Base-by-base conservation (phyloP, 352 stramenopile species). In the Aphanomyces euteiches region DNA sequence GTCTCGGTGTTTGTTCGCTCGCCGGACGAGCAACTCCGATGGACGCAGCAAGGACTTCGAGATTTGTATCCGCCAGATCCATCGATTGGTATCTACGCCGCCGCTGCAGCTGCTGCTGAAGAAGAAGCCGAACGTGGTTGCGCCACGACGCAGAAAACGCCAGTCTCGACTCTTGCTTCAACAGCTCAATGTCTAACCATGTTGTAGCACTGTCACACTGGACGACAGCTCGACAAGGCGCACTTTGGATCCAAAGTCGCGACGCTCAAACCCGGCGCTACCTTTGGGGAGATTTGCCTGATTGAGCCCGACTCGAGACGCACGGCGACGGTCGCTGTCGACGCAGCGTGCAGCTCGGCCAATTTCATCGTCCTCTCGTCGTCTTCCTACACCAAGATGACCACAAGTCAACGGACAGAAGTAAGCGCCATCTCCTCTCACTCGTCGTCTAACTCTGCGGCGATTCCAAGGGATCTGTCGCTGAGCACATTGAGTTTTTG, bases 351-450 rank as follows among this genome's bases (percentile, higher is more conserved):
- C 7, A 80, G 90, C 76, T 80, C 80, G 67, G 84, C 87, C 43
- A 92, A 90, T 73, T 92, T 94, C 43, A 92, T 94, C 59, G 87
- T 93, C 57, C 84, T 94, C 72, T 88, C 87, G 10, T 84, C 87
- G 5, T 78, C 85, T 8, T 91, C 83, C 36, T 94, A 94, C 68
- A 58, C 92, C 34, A 81, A 86, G 36, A 90, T 94, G 81, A 94
- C 87, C 19, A 82, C 84, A 5, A 91, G 81, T 36, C 84, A 92
- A 72, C 87, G 78, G 4, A 91, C 90, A 48, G 84, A 91, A 64
- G 79, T 85, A 28, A 28, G 2, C 28, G 58, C 7, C 37, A n/a
- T 45, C 3, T 63, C 36, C 34, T 21, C 37, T 41, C 21, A 36
- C 40, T 56, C 40, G n/a, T 64, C 36, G 53, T 40, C 17, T 72